These are phyloP conservation scores for Corinectria fuckeliana DNA, from an alignment of 2,329 filamentous ascomycete species.

Conservation along the genomic window DNA sequence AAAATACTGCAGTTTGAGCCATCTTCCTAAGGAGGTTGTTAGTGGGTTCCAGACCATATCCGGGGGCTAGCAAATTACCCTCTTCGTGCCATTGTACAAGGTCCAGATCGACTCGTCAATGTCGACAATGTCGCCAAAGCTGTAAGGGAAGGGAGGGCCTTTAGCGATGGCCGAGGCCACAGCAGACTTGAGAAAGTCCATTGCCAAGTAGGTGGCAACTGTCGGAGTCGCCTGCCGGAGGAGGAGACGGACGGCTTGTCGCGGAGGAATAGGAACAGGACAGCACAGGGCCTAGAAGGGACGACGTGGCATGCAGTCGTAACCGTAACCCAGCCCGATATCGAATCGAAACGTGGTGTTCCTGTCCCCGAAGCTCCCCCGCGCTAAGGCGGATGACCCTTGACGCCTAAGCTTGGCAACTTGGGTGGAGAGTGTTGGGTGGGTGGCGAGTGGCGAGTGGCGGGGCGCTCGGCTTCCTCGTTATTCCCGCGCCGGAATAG, in stretches of 20 bases:
- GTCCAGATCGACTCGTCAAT: constrained; percentile 94
- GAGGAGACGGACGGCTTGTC: not conserved
- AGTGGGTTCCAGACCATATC: not conserved
- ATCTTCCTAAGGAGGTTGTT: constrained; percentile 71
- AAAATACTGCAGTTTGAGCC: constrained; percentile 95
- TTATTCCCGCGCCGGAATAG: constrained; percentile 16
- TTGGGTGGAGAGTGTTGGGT: not conserved
- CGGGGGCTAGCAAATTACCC: constrained; percentile 59
- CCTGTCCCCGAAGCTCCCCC: constrained; percentile 31
- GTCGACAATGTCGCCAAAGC: constrained; percentile 91
- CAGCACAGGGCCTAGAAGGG: not conserved
- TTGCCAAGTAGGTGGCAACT: constrained; percentile 50
- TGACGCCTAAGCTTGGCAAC: no score
- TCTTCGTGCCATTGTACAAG: constrained; percentile 91
- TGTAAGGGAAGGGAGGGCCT: constrained; percentile 90
- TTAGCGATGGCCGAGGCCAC: constrained; percentile 97
- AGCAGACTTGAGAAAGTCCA: constrained; percentile 98
- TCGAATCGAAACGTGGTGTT: constrained; percentile 38
- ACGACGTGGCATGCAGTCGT: constrained; percentile 3
- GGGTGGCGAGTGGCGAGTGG: not conserved
- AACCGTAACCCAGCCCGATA: constrained; percentile 4
- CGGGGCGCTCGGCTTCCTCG: constrained; percentile 6
- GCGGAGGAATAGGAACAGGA: not conserved
- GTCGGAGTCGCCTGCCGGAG: not conserved
- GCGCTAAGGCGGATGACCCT: constrained; percentile 29